Percentiles rank a stretch among this genome's conserved stretches.
Evolutionary conservation across 495 filamentous ascomycete species (phyloP).

Genomic region (Penicillium tannophilum): DNA sequence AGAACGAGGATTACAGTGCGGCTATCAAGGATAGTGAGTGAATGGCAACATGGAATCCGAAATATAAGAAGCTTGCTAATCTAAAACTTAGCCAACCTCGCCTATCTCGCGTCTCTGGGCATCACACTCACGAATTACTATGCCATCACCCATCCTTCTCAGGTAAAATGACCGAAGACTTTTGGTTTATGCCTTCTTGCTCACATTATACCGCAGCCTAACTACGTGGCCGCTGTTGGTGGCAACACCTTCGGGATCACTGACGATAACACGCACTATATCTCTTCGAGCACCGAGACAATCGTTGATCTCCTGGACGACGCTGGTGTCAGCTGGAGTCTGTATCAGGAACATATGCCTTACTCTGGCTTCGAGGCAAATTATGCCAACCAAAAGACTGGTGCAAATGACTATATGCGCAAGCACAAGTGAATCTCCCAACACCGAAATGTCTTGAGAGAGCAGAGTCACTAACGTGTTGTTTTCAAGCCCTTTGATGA

Average conservation of each 20-base stretch:
- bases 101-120: constrained; percentile 13
- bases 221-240: constrained; percentile 15
- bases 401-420: constrained; percentile 16
- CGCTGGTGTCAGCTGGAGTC: constrained; percentile 14
- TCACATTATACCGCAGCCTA: constrained; percentile 9
- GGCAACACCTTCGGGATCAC: constrained; percentile 11
- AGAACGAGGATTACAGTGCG: constrained; percentile 15
- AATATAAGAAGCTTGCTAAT: not conserved
- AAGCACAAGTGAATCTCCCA: constrained; percentile 14
- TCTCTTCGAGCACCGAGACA: constrained; percentile 13
- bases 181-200: not conserved
- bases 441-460: not conserved
- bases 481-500: constrained; percentile 9
- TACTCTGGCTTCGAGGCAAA: constrained; percentile 16
- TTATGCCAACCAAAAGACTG: constrained; percentile 13
- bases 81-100: constrained; percentile 10
- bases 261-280: constrained; percentile 8
- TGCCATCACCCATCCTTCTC: constrained; percentile 17
- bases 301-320: constrained; percentile 14
- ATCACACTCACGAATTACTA: constrained; percentile 15
- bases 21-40: constrained; percentile 13
- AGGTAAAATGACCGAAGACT: constrained; percentile 8
- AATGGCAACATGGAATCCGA: not conserved
- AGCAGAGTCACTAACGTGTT: not conserved
- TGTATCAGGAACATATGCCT: constrained; percentile 17